These are phyloP conservation scores for Nematodospora valgi DNA, from an alignment of 805 yeast genomes.

Conservation along the genomic window DNA sequence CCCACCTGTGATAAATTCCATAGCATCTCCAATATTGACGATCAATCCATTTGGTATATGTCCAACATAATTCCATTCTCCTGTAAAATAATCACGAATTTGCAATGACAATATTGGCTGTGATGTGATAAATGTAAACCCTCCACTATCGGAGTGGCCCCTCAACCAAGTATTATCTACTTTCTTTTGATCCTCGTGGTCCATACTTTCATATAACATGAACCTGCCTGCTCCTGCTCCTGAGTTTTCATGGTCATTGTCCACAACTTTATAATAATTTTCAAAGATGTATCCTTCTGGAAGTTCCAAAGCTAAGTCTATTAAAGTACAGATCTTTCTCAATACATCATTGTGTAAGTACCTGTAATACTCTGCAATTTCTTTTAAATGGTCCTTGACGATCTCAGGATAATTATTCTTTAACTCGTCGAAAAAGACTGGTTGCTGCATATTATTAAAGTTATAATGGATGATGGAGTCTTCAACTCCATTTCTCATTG, in stretches of 20 bases:
- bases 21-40: constrained; percentile 28
- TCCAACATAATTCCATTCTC: constrained; percentile 29
- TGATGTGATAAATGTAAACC: constrained; percentile 28
- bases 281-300: constrained; percentile 28
- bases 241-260: constrained; percentile 20
- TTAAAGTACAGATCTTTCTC: constrained; percentile 20
- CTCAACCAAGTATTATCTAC: constrained; percentile 26
- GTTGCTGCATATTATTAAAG: constrained; percentile 23
- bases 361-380: constrained; percentile 21
- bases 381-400: constrained; percentile 19
- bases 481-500: constrained; percentile 25
- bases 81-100: constrained; percentile 26
- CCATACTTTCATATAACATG: constrained; percentile 26
- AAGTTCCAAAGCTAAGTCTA: constrained; percentile 25
- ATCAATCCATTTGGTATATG: constrained; percentile 27
- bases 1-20: constrained; percentile 31
- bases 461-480: constrained; percentile 27
- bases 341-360: constrained; percentile 19
- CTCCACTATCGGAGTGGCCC: constrained; percentile 30
- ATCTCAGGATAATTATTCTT: constrained; percentile 22
- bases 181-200: constrained; percentile 20
- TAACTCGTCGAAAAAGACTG: constrained; percentile 16
- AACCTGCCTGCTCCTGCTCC: constrained; percentile 30
- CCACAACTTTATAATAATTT: constrained; percentile 22
- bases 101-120: constrained; percentile 29